Percentiles rank a stretch among this genome's conserved stretches.
These are phyloP conservation scores for Dactylellina parvicollis DNA, from an alignment of 2,329 filamentous ascomycete genomes.

Conservation along the genomic window DNA sequence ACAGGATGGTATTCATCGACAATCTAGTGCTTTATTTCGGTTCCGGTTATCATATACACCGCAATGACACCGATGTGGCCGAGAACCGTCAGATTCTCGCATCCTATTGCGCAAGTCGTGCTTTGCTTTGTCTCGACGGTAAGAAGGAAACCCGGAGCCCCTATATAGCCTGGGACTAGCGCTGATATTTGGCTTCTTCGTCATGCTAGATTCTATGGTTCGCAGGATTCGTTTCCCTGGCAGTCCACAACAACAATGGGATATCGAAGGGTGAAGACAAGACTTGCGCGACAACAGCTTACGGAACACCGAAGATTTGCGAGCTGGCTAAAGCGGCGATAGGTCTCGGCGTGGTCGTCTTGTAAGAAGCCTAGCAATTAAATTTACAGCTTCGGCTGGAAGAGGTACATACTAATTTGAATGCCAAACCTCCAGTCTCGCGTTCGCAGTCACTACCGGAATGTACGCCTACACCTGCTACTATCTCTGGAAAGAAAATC, in stretches of 20 bases:
- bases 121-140: conserved; percentile 58
- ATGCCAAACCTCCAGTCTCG: conserved; percentile 46
- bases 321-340: conserved; percentile 72
- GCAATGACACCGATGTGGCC: conserved; percentile 72
- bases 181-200: not conserved
- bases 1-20: not conserved
- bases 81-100: conserved; percentile 70
- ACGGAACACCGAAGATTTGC: conserved; percentile 66
- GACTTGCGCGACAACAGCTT: conserved; percentile 59
- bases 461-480: conserved; percentile 58
- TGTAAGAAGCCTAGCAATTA: conserved; percentile 63
- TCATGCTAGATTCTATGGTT: conserved; percentile 70
- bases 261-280: conserved; percentile 54
- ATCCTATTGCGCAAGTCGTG: conserved; percentile 72
- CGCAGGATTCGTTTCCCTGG: conserved; percentile 73
- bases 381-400: conserved; percentile 12
- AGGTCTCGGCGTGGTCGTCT: conserved; percentile 71
- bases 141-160: too few species aligned
- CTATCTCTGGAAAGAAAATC: conserved; percentile 56
- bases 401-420: conserved; percentile 7
- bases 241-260: conserved; percentile 68
- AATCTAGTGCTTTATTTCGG: conserved; percentile 71
- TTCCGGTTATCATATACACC: conserved; percentile 73
- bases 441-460: conserved; percentile 56
- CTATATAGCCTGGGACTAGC: not conserved